Conservation (phyloP, 129 eudicot genomes). For the Glebionis coronaria region DNA sequence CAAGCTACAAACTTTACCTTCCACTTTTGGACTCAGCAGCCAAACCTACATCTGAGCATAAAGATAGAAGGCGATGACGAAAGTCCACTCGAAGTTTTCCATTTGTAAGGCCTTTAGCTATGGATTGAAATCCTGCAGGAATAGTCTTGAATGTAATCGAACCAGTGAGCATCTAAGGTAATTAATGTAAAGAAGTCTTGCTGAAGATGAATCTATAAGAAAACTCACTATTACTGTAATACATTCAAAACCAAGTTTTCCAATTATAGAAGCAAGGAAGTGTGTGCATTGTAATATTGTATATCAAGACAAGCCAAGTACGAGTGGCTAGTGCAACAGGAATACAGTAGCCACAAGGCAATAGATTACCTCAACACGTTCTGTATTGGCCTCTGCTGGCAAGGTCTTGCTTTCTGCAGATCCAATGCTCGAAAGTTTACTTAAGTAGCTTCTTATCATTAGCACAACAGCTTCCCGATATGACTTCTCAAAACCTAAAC, state of each 20-base stretch:
- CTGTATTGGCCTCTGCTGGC: conserved; percentile 92
- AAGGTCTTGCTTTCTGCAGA: conserved; percentile 95
- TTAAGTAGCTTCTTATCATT: conserved; percentile 83
- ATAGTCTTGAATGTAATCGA: conserved; percentile 89
- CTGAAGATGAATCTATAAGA: conserved; percentile 17
- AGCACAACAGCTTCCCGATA: conserved; percentile 97
- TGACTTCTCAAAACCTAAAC: conserved; percentile 98
- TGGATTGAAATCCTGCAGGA: conserved; percentile 90
- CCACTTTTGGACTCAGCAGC: conserved; percentile 98
- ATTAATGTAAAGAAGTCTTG: conserved; percentile 7
- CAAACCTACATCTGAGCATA: conserved; percentile 99
- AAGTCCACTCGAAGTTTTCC: conserved; percentile 77
- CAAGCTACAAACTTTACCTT: conserved; percentile 48
- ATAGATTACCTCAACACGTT: conserved; percentile 85
- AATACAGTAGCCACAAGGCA: conserved; percentile 3
- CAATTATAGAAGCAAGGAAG: background rate
- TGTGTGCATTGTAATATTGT: background rate
- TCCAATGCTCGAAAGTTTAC: conserved; percentile 80
- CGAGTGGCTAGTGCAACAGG: conserved; percentile 1
- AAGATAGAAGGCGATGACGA: conserved; percentile 87
- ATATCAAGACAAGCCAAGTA: conserved; percentile 2
- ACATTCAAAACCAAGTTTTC: conserved; percentile 15
- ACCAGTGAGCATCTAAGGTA: conserved; percentile 66
- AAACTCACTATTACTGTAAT: conserved; percentile 11
- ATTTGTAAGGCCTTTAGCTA: conserved; percentile 70